Percentiles rank a stretch among this genome's conserved stretches.
phyloP scores from a whole-genome alignment of 139 green algal species.

The Ettlia oleoabundans region DNA sequence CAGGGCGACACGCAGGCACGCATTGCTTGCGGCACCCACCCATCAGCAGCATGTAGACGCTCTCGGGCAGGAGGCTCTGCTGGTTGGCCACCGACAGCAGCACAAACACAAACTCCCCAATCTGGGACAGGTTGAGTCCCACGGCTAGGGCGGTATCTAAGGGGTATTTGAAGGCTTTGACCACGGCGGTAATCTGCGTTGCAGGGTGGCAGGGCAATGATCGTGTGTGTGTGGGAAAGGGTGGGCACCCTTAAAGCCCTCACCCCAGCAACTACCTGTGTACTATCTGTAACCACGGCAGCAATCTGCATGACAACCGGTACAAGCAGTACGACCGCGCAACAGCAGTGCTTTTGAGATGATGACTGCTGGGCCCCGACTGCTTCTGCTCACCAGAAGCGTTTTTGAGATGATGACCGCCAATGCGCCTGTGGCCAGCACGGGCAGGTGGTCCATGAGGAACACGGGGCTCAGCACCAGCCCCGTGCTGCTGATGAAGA shows the following conservation, averaged over 20 bases:
- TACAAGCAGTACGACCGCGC: too few species aligned
- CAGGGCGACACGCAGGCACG: not conserved
- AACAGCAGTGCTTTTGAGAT: constrained; percentile 84
- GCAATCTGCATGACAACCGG: too few species aligned
- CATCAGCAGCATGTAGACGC: constrained; percentile 94
- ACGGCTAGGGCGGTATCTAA: constrained; percentile 69
- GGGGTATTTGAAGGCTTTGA: constrained; percentile 77
- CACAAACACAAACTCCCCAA: constrained; percentile 97
- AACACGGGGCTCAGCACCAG: constrained; percentile 88
- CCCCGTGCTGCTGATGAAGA: constrained; percentile 95
- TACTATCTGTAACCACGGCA: too few species aligned
- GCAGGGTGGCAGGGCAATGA: not conserved
- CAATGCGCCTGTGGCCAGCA: constrained; percentile 71
- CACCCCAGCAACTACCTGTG: too few species aligned
- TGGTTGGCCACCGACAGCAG: constrained; percentile 86
- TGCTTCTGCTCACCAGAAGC: constrained; percentile 57
- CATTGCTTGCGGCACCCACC: constrained; percentile 28
- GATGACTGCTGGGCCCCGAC: constrained; percentile 61
- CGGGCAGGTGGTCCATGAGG: constrained; percentile 81
- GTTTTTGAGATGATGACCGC: constrained; percentile 86
- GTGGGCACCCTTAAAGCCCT: too few species aligned
- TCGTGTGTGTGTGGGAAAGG: not conserved
- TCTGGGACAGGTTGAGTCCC: constrained; percentile 87
- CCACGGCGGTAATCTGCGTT: constrained; percentile 72
- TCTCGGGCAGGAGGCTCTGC: constrained; percentile 75